phyloP scores from a whole-genome alignment of 306 rosid species.

The Oxytropis ochrocephala region DNA sequence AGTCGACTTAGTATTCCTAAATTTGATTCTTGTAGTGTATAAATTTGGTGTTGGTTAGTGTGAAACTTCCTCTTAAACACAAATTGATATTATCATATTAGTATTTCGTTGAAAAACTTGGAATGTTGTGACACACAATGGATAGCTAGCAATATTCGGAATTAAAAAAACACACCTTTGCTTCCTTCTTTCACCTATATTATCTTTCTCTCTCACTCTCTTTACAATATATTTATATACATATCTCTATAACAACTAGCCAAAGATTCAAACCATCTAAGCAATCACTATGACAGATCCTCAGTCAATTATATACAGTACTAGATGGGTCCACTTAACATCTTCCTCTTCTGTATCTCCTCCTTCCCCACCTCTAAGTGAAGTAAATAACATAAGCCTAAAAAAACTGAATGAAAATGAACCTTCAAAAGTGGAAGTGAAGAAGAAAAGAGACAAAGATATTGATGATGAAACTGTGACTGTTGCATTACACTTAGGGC shows the following conservation, averaged over 20 bases:
- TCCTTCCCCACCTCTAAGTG: constrained; percentile 30
- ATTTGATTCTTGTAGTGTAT: no score
- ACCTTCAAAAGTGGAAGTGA: background rate
- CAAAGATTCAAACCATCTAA: constrained; percentile 11
- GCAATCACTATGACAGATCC: constrained; percentile 49
- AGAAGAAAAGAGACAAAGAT: background rate
- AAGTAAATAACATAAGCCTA: constrained; percentile 44
- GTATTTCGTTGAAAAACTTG: no score
- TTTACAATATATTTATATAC: constrained; percentile 4
- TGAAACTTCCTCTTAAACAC: no score
- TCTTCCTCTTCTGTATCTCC: background rate
- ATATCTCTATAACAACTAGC: background rate
- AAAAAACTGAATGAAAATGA: background rate
- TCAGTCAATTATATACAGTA: constrained; percentile 31
- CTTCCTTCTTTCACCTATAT: no score
- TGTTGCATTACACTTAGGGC: constrained; percentile 52
- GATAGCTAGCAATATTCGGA: no score
- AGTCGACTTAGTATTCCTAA: no score
- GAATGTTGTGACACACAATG: no score
- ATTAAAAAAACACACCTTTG: no score
- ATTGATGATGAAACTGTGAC: constrained; percentile 16
- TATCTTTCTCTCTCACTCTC: background rate
- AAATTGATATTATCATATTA: no score
- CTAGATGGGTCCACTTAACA: constrained; percentile 36
- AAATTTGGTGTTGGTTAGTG: no score